A percentile compares a stretch with the other conserved stretches of the same genome.
phyloP scores from a whole-genome alignment of 225 moss, liverwort and hornwort species.

The Asterella californica region DNA sequence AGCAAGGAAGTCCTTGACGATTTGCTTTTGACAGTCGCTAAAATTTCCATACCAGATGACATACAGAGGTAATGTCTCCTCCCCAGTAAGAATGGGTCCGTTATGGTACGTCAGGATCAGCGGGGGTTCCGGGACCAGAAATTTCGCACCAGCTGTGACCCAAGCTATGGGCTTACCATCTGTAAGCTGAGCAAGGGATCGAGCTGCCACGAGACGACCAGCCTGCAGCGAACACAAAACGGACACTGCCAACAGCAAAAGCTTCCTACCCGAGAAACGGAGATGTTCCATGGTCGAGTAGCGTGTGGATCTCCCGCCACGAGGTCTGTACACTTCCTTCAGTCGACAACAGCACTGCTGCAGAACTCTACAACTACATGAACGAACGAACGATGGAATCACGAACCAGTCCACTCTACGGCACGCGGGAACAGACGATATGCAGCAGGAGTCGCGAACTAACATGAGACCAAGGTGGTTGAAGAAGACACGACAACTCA shows the following conservation, averaged over 20 bases:
- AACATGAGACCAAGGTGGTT: no score
- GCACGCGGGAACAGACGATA: no score
- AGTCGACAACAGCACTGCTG: no score
- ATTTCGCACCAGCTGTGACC: conserved; percentile 12
- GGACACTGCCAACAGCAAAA: not conserved
- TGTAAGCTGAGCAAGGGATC: not conserved
- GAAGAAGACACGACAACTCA: no score
- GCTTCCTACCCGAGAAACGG: not conserved
- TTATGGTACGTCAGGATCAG: conserved; percentile 60
- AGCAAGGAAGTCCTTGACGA: conserved; percentile 54
- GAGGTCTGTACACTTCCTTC: no score
- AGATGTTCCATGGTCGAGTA: not conserved
- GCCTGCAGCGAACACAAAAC: not conserved
- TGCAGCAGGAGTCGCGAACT: no score
- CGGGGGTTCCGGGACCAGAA: conserved; percentile 28
- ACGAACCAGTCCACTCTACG: no score
- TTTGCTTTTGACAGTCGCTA: conserved; percentile 44
- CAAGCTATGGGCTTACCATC: conserved; percentile 6
- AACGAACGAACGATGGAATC: no score
- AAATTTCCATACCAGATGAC: conserved; percentile 84
- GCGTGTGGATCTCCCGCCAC: no score
- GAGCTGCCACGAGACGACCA: not conserved
- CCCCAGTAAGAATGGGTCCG: conserved; percentile 50
- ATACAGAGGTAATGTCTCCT: conserved; percentile 40
- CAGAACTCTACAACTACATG: no score